Evolutionary conservation across 805 yeast genomes (phyloP).

Genomic region (Wickerhamomyces tratensis): DNA sequence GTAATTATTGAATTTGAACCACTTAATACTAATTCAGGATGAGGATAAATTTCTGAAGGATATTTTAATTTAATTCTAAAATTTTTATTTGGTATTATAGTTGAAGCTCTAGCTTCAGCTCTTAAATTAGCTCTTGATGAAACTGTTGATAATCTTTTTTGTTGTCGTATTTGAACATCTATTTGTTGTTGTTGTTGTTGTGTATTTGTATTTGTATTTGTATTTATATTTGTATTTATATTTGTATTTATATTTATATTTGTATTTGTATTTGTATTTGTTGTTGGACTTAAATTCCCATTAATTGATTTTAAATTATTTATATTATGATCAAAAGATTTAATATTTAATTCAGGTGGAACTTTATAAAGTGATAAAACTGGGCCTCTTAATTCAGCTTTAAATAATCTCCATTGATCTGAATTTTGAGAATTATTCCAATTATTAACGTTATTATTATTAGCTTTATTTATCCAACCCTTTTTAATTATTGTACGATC

Average conservation of each 20-base stretch:
- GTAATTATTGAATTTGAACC: constrained; percentile 33
- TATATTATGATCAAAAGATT: constrained; percentile 26
- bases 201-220: too few relatives aligned
- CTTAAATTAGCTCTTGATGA: constrained; percentile 11
- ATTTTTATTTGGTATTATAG: constrained; percentile 5
- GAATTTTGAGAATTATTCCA: constrained; percentile 10
- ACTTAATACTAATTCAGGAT: constrained; percentile 51
- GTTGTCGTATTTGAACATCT: constrained; percentile 8
- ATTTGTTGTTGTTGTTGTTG: too few relatives aligned
- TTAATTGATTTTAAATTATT: background rate
- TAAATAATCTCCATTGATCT: constrained; percentile 32
- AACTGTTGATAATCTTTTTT: constrained; percentile 16
- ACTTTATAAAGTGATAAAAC: constrained; percentile 51
- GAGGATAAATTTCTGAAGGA: constrained; percentile 40
- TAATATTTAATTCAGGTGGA: constrained; percentile 36
- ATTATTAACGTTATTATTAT: constrained; percentile 14
- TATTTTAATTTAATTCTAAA: constrained; percentile 19
- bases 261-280: too few relatives aligned
- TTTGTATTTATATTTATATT: too few relatives aligned
- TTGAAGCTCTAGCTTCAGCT: constrained; percentile 3
- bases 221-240: too few relatives aligned
- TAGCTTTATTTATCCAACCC: constrained; percentile 53
- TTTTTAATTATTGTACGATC: constrained; percentile 33
- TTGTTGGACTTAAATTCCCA: background rate
- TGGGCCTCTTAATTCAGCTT: constrained; percentile 67